Percentiles rank a stretch among this genome's conserved stretches.
These are phyloP conservation scores for Evansstolkia leycettana DNA, from an alignment of 495 filamentous ascomycete species.

Conservation along the genomic window DNA sequence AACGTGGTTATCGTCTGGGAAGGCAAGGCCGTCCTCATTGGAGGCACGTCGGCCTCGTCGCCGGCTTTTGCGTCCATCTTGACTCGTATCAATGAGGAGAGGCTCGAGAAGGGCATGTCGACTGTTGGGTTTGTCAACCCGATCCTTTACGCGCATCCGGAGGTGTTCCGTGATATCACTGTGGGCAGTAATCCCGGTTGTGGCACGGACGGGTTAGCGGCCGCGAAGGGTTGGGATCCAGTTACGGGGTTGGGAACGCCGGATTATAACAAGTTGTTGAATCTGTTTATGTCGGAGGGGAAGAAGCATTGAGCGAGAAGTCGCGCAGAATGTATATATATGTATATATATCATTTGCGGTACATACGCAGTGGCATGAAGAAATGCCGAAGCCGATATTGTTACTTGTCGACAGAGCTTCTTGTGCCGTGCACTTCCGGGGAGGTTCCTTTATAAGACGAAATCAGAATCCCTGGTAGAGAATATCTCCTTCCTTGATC, in stretches of 20 bases:
- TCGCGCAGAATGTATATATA: too few species aligned
- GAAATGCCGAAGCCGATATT: too few species aligned
- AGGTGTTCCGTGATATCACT: conserved; percentile 49
- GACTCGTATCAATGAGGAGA: conserved; percentile 51
- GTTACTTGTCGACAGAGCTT: too few species aligned
- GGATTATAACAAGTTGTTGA: conserved; percentile 37
- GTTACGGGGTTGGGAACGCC: conserved; percentile 51
- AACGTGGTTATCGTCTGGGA: conserved; percentile 35
- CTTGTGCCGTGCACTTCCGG: too few species aligned
- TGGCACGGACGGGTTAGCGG: conserved; percentile 40
- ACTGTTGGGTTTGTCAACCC: conserved; percentile 52
- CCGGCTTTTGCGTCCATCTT: conserved; percentile 46
- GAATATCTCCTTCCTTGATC: too few species aligned
- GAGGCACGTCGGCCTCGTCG: conserved; percentile 47
- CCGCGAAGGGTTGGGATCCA: conserved; percentile 48
- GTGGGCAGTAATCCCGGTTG: conserved; percentile 48
- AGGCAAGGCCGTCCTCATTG: conserved; percentile 27
- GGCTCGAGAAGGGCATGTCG: conserved; percentile 40
- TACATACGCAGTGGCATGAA: too few species aligned
- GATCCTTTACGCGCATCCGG: conserved; percentile 46
- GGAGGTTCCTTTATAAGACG: too few species aligned
- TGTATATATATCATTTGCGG: too few species aligned
- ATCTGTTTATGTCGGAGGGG: conserved; percentile 37
- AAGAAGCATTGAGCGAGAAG: too few species aligned
- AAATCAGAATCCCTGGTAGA: too few species aligned